Conservation (phyloP, 1,284 basidiomycete species). For the Butyriboletus appendiculatus region DNA sequence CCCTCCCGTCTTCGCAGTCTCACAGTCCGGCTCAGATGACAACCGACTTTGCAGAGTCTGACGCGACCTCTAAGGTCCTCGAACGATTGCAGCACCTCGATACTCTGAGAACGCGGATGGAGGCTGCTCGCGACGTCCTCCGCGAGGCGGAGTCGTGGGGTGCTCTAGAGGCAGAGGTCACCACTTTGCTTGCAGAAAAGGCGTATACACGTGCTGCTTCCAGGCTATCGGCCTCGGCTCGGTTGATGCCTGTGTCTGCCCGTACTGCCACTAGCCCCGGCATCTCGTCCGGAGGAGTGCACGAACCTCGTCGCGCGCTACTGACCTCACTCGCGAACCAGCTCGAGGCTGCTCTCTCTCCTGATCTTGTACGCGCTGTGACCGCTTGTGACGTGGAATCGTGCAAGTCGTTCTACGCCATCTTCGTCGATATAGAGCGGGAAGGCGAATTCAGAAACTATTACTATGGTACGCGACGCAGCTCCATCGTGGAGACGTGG, state of each 20-base stretch:
- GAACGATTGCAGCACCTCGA: constrained; percentile 79
- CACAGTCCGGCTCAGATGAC: neutral
- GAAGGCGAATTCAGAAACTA: constrained; percentile 91
- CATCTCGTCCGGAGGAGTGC: constrained; percentile 35
- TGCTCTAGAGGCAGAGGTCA: constrained; percentile 89
- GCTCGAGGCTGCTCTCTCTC: constrained; percentile 86
- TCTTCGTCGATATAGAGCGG: constrained; percentile 88
- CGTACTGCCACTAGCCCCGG: constrained; percentile 67
- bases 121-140: constrained; percentile 81
- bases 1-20: constrained; percentile 51
- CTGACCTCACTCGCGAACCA: constrained; percentile 93
- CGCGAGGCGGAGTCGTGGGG: constrained; percentile 94
- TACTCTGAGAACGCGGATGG: constrained; percentile 82
- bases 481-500: constrained; percentile 70
- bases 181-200: constrained; percentile 74
- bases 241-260: constrained; percentile 87
- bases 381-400: constrained; percentile 69
- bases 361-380: constrained; percentile 83
- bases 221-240: constrained; percentile 82
- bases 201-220: constrained; percentile 86
- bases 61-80: constrained; percentile 61
- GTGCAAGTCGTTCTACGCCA: constrained; percentile 79
- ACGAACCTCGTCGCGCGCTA: constrained; percentile 79
- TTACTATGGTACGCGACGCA: constrained; percentile 83
- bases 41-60: constrained; percentile 13